Base-by-base conservation (phyloP, 208 protist species). In the Trypanosomatidae sp. region DNA sequence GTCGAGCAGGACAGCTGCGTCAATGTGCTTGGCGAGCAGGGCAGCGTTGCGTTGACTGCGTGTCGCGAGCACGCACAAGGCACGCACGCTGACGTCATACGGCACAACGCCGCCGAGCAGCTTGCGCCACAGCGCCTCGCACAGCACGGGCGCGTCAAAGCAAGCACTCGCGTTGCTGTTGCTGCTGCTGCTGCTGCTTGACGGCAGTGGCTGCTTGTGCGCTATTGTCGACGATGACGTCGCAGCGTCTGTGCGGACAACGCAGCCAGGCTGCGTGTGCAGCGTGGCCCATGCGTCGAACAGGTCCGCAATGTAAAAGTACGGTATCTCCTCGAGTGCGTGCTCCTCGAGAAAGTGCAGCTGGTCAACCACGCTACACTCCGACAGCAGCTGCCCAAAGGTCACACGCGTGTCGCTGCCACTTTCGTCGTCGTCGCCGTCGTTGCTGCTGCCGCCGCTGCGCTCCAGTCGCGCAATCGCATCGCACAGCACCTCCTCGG, bases 271-370 rank as follows among this genome's bases (percentile, higher is more conserved):
- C 30, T 35, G 30, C 30, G 11, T 35, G 55, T 92, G 72, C 6
- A 92, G 18, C 18, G 42, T 62, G 11, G 72, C 65, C 84, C 84
- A 92, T 8, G 76, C 63, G 48, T 87, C 65, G 59, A 92, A 84
- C 28, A 92, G 30, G 43, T 92, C 84, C 10, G 71, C 66, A 53
- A 88, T 88, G 71, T 88, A 92, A 48, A 92, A 89, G 56, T 88
- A 92, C 32, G 84, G 84, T 49, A 92, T 87, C 18, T 87, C 79
- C 35, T 88, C 68, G 5, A 50, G 57, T 2, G 73, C 65, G 54
- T 92, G 84, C 32, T 92, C 78, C 55, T 85, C 74, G 13, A 92
- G 67, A 52, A 67, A 92, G 10, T 52, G 61, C 21, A 92, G 66
- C 53, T 92, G 84, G 48, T 87, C 72, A 13, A 53, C 28, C 38